Conservation (phyloP, 805 yeast species). For the Ogataea pini region DNA sequence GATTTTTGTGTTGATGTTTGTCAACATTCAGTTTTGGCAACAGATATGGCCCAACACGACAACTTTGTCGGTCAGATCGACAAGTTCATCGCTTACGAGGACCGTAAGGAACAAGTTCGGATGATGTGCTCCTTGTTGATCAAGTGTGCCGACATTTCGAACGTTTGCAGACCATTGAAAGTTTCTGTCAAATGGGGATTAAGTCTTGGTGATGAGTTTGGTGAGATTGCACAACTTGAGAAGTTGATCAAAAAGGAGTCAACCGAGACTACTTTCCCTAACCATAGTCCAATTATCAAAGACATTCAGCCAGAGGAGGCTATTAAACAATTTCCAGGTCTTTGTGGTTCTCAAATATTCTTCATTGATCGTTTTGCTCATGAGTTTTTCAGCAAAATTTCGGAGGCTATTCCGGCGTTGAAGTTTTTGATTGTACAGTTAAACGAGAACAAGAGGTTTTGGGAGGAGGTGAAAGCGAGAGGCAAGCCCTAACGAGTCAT, state of each 20-base stretch:
- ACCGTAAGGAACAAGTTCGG: constrained; percentile 28
- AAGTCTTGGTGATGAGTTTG: constrained; percentile 74
- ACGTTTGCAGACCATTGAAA: constrained; percentile 78
- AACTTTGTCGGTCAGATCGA: constrained; percentile 61
- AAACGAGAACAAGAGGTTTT: constrained; percentile 52
- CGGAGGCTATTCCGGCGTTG: constrained; percentile 60
- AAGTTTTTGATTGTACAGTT: constrained; percentile 57
- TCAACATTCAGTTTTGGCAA: constrained; percentile 55
- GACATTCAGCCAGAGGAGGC: constrained; percentile 43
- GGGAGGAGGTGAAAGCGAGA: constrained; percentile 39
- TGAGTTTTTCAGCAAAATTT: constrained; percentile 68
- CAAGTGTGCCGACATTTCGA: constrained; percentile 95
- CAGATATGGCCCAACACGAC: constrained; percentile 92
- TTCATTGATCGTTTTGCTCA: constrained; percentile 82
- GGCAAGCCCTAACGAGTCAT: not conserved
- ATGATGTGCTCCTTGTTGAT: constrained; percentile 69
- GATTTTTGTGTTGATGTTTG: constrained; percentile 11
- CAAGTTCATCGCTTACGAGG: constrained; percentile 27
- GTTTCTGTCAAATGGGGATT: constrained; percentile 86
- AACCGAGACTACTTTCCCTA: constrained; percentile 10
- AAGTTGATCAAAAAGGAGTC: constrained; percentile 21
- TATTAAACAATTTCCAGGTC: constrained; percentile 44
- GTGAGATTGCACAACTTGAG: constrained; percentile 61
- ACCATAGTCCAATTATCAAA: constrained; percentile 16
- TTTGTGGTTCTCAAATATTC: constrained; percentile 76